Evolutionary conservation across 495 filamentous ascomycete species (phyloP).

Genomic region (Neurospora sp.): DNA sequence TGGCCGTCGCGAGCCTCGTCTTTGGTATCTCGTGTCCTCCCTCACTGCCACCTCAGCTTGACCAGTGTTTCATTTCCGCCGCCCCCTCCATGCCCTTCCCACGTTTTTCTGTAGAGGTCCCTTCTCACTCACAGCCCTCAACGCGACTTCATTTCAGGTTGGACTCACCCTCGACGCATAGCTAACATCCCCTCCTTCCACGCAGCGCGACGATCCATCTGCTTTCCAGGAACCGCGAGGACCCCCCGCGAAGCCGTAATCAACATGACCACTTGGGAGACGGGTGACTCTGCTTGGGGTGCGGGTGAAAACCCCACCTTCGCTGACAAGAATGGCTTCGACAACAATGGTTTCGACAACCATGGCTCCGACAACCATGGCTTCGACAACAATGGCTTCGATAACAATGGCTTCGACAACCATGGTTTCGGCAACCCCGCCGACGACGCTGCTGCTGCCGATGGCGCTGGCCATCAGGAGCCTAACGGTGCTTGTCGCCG

Average conservation of each 20-base stretch:
- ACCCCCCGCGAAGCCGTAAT: neutral
- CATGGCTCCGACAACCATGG: neutral
- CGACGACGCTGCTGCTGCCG: neutral
- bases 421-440: neutral
- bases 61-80: neutral
- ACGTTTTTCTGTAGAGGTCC: neutral
- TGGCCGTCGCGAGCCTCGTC: neutral
- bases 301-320: neutral
- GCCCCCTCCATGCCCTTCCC: neutral
- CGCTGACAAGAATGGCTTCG: conserved; percentile 1
- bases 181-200: neutral
- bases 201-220: neutral
- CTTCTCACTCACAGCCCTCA: neutral
- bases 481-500: conserved; percentile 52
- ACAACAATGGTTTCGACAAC: neutral
- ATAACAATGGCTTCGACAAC: neutral
- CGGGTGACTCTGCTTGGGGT: neutral
- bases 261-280: neutral
- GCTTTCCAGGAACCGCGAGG: neutral
- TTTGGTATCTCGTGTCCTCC: neutral
- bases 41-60: neutral
- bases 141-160: neutral
- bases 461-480: neutral
- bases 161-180: neutral
- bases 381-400: neutral